A percentile compares a stretch with the other conserved stretches of the same genome.
These are phyloP conservation scores for Mentha longifolia DNA, from an alignment of 257 asterid genomes.

Conservation along the genomic window DNA sequence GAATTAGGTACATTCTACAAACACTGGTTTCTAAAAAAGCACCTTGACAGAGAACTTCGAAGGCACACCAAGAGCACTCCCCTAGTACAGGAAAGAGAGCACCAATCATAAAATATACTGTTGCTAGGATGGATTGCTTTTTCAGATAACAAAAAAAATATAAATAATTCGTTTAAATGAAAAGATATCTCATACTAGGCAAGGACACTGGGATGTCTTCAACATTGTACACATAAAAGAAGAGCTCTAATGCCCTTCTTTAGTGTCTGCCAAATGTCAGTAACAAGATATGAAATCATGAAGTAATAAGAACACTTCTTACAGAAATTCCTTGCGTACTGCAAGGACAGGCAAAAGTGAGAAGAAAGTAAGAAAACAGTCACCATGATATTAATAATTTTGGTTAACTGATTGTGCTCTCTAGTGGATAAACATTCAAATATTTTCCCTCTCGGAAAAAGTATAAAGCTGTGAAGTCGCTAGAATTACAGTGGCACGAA, in stretches of 20 bases:
- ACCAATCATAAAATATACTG: background rate
- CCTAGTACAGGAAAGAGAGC: conserved; percentile 20
- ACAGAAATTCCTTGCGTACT: background rate
- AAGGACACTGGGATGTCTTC: conserved; percentile 39
- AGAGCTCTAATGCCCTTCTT: conserved; percentile 2
- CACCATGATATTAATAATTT: too few species aligned
- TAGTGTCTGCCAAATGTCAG: background rate
- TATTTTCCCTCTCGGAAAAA: too few species aligned
- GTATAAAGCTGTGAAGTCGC: too few species aligned
- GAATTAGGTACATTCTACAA: conserved; percentile 11
- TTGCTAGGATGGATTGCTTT: background rate
- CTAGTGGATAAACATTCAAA: too few species aligned
- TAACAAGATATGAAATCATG: background rate
- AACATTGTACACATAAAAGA: conserved; percentile 40
- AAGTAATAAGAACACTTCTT: background rate
- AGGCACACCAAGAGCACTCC: conserved; percentile 26
- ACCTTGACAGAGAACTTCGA: conserved; percentile 17
- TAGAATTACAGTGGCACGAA: too few species aligned
- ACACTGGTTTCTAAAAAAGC: background rate
- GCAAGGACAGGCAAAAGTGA: too few species aligned
- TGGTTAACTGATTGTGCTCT: too few species aligned
- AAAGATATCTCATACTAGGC: conserved; percentile 38
- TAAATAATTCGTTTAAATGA: background rate
- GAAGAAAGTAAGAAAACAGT: too few species aligned
- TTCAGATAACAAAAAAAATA: background rate